phyloP scores from a whole-genome alignment of 306 rosid genomes.

The Dryas alaskensis region DNA sequence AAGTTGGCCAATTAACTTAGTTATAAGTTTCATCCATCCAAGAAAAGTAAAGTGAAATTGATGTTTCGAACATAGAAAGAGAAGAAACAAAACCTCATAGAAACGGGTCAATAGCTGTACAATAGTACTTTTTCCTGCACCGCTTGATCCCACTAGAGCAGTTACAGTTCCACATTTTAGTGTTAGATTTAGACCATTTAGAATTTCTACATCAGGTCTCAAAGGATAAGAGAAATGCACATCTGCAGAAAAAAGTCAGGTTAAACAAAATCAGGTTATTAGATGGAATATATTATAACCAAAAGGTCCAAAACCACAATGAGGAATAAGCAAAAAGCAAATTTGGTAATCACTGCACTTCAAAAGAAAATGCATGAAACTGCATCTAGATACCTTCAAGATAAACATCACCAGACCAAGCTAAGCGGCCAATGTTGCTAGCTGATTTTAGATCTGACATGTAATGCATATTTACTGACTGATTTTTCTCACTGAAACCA shows the following conservation, averaged over 20 bases:
- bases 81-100: conserved; percentile 67
- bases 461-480: conserved; percentile 48
- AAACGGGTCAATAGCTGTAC: conserved; percentile 92
- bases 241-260: conserved; percentile 48
- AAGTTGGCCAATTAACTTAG: conserved; percentile 22
- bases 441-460: conserved; percentile 83
- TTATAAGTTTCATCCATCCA: conserved; percentile 19
- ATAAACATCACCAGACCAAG: conserved; percentile 80
- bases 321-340: background rate
- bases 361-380: conserved; percentile 16
- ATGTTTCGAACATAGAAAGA: conserved; percentile 18
- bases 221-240: conserved; percentile 87
- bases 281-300: background rate
- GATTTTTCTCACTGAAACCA: conserved; percentile 41
- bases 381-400: conserved; percentile 69
- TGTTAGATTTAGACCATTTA: conserved; percentile 61
- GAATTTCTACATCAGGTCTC: conserved; percentile 74
- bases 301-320: no score
- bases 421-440: conserved; percentile 54
- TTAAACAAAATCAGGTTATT: conserved; percentile 6
- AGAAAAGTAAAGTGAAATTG: conserved; percentile 19
- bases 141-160: conserved; percentile 87
- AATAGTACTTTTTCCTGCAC: conserved; percentile 92
- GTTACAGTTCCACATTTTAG: conserved; percentile 87
- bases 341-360: conserved; percentile 18